A percentile compares a stretch with the other conserved stretches of the same genome.
phyloP scores from a whole-genome alignment of 495 filamentous ascomycete genomes.

The Hyaloscypha hepaticicola region DNA sequence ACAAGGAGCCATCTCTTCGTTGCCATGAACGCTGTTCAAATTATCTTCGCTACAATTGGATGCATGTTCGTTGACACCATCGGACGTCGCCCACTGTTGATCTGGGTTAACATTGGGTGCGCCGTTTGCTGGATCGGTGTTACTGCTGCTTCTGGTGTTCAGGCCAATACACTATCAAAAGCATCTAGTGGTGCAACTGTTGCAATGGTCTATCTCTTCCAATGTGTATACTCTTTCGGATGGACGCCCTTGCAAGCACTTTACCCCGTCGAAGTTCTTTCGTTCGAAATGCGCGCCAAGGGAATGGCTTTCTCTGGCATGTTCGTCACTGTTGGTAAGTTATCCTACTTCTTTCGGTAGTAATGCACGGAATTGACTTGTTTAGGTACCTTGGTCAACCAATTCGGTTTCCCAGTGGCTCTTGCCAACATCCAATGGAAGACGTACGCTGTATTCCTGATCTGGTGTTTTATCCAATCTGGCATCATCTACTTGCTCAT shows the following conservation, averaged over 20 bases:
- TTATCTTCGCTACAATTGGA: conserved; percentile 50
- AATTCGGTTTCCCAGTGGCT: conserved; percentile 39
- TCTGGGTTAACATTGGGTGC: conserved; percentile 53
- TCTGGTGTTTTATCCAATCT: conserved; percentile 26
- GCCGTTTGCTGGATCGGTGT: conserved; percentile 54
- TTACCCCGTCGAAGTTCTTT: conserved; percentile 63
- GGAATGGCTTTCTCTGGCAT: conserved; percentile 52
- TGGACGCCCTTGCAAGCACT: conserved; percentile 62
- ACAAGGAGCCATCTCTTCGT: conserved; percentile 48
- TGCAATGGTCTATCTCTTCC: conserved; percentile 63
- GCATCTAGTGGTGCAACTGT: conserved; percentile 49
- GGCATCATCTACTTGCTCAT: conserved; percentile 26
- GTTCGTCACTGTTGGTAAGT: conserved; percentile 19
- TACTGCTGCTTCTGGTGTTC: conserved; percentile 47
- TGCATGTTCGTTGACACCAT: conserved; percentile 66
- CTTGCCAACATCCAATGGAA: conserved; percentile 37
- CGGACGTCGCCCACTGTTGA: conserved; percentile 59
- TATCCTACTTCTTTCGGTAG: not conserved
- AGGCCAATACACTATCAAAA: conserved; percentile 46
- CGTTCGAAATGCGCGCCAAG: conserved; percentile 58
- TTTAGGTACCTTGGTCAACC: conserved; percentile 43
- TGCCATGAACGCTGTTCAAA: conserved; percentile 12
- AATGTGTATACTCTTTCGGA: conserved; percentile 58
- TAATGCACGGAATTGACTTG: not conserved
- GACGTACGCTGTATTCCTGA: conserved; percentile 40